Conservation (phyloP, 2,329 filamentous ascomycete genomes). For the Trichophyton simii region DNA sequence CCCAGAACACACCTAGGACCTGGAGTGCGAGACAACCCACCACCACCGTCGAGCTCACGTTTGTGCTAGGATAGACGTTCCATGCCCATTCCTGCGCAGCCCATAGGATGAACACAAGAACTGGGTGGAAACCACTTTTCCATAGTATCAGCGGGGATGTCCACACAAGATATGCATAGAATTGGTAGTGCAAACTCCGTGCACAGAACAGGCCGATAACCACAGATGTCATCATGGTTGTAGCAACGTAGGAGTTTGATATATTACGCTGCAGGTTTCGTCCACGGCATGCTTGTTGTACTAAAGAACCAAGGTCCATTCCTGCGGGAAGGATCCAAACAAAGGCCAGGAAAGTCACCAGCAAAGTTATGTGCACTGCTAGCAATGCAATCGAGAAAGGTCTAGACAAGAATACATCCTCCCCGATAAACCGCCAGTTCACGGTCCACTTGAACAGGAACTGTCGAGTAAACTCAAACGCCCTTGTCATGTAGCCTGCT, state of each 20-base stretch:
- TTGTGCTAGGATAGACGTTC: constrained; percentile 83
- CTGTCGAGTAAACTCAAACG: constrained; percentile 80
- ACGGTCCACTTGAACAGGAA: constrained; percentile 99
- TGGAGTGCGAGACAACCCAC: constrained; percentile 58
- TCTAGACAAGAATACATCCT: constrained; percentile 62
- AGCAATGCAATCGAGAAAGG: constrained; percentile 58
- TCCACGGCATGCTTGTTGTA: constrained; percentile 41
- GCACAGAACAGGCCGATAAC: constrained; percentile 74
- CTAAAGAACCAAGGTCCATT: constrained; percentile 45
- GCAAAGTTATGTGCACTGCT: constrained; percentile 50
- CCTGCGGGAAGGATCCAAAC: constrained; percentile 62
- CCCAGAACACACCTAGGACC: constrained; percentile 48
- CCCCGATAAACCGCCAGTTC: constrained; percentile 93
- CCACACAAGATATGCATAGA: constrained; percentile 87
- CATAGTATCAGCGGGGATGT: constrained; percentile 76
- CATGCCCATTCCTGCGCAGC: constrained; percentile 77
- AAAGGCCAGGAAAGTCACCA: constrained; percentile 52
- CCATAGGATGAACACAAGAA: constrained; percentile 59
- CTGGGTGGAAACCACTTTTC: constrained; percentile 57
- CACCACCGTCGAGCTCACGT: constrained; percentile 51
- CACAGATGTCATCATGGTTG: constrained; percentile 62
- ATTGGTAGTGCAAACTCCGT: constrained; percentile 84
- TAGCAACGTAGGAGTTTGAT: constrained; percentile 61
- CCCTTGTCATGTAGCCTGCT: constrained; percentile 60
- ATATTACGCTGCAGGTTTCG: constrained; percentile 45